phyloP scores from a whole-genome alignment of 192 early-diverging fungal genomes.

The Bifiguratus adelaidae region DNA sequence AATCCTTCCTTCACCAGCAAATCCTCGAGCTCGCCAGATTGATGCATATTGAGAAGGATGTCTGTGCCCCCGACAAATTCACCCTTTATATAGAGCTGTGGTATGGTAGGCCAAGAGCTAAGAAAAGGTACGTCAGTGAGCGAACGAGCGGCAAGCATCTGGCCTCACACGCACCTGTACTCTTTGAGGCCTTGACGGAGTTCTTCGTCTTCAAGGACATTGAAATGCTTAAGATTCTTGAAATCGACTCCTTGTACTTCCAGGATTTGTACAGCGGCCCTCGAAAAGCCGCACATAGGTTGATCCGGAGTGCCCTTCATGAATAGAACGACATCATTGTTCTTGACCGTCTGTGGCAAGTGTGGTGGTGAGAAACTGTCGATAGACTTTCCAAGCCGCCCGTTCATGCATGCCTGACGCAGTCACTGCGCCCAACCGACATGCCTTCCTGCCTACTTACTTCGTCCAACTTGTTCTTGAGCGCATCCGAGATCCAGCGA shows the following conservation, averaged over 20 bases:
- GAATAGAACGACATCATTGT: constrained; percentile 76
- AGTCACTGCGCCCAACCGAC: too few species aligned
- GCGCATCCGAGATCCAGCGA: neutral
- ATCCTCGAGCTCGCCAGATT: constrained; percentile 81
- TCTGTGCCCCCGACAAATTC: constrained; percentile 96
- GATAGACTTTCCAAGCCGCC: neutral
- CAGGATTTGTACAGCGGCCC: constrained; percentile 89
- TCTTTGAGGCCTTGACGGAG: constrained; percentile 89
- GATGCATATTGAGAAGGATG: constrained; percentile 87
- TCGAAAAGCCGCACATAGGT: constrained; percentile 91
- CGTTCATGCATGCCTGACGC: too few species aligned
- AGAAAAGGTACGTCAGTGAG: neutral
- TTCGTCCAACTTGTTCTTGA: neutral
- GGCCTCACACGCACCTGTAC: constrained; percentile 31
- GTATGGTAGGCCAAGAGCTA: constrained; percentile 89
- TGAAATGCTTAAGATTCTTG: constrained; percentile 56
- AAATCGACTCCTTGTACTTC: constrained; percentile 70
- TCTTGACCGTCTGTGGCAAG: constrained; percentile 35
- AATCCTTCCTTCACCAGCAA: constrained; percentile 61
- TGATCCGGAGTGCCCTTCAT: constrained; percentile 95
- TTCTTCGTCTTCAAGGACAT: constrained; percentile 84
- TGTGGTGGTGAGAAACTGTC: neutral
- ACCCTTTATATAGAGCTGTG: constrained; percentile 93
- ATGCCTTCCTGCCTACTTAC: neutral
- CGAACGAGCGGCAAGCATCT: neutral